phyloP scores from a whole-genome alignment of 805 yeast genomes.

The Candida ortonii region DNA sequence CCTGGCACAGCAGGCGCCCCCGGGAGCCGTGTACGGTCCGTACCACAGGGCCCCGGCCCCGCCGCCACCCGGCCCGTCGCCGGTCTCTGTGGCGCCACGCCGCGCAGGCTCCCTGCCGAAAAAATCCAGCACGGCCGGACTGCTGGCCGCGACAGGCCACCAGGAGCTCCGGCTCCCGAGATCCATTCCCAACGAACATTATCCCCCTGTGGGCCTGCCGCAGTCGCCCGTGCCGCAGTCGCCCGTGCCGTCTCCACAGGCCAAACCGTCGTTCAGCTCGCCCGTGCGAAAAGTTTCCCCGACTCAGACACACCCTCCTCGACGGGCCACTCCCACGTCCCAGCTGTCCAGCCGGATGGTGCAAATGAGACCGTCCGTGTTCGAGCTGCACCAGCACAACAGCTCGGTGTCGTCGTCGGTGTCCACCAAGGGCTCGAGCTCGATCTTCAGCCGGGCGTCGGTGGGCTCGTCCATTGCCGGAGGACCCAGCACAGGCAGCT shows the following conservation, averaged over 20 bases:
- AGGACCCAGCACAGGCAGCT: slow-evolving; percentile 5
- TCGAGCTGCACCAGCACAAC: slow-evolving; percentile 18
- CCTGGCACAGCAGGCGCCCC: slow-evolving; percentile 3
- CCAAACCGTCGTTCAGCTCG: slow-evolving; percentile 8
- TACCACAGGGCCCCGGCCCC: slow-evolving; percentile 4
- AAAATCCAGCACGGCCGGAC: slow-evolving; percentile 6
- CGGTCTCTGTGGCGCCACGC: slow-evolving; percentile 5
- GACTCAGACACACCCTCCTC: slow-evolving; percentile 13
- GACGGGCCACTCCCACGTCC: slow-evolving; percentile 14
- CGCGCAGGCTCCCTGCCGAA: slow-evolving; percentile 20
- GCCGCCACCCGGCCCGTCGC: slow-evolving; percentile 5
- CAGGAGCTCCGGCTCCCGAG: slow-evolving; percentile 19
- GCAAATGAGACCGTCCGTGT: slow-evolving; percentile 20
- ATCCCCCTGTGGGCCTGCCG: slow-evolving; percentile 7
- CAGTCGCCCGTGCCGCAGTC: slow-evolving; percentile 16
- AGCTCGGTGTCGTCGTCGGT: slow-evolving; percentile 24
- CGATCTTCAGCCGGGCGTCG: slow-evolving; percentile 27
- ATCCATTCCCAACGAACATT: slow-evolving; percentile 21
- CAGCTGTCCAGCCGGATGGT: slow-evolving; percentile 9
- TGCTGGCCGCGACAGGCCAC: slow-evolving; percentile 3
- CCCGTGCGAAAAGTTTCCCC: slow-evolving; percentile 10
- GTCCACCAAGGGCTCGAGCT: slow-evolving; percentile 23
- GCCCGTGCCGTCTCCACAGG: slow-evolving; percentile 9
- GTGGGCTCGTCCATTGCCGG: slow-evolving; percentile 21
- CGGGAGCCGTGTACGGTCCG: slow-evolving; percentile 1